Evolutionary conservation across 2,329 filamentous ascomycete genomes (phyloP), one percentile per base, ranked within the genome.

Genomic region (Nigrograna mackinnonii): DNA sequence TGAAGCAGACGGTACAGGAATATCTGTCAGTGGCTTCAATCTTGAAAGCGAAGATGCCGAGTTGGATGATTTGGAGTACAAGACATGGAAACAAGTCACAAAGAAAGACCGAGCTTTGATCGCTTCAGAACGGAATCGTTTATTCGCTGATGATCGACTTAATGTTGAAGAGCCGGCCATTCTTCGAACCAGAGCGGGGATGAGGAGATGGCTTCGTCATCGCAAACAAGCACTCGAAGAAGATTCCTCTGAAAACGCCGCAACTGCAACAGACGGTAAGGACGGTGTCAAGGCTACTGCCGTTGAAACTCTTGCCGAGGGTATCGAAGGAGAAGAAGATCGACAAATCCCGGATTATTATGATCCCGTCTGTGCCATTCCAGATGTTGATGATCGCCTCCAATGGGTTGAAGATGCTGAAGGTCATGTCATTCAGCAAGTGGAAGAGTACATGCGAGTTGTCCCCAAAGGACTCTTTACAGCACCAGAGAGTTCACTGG

Each of bases 31-130:
- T 52, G 84, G 83, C 17, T 78, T 87, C 64, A 76, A 79, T 0
- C 63, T 87, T 16, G 82, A 85, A 38, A 80, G 83, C 1, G 87
- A 95, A 55, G 89, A 95, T 54, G 79, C 82, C 11, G 90, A 90
- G 54, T 84, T 95, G 55, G 91, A 97, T 56, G 91, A 97, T 44
- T 73, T 80, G 2, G 92, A 96, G 63, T 96, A 94, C 72, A 95
- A 95, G 66, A 88, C 94, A 24, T 99, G 95, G 94, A 99, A 97
- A 73, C 92, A 97, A 69, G 90, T 96, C 30, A 99, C 94, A 2
- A 97, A 97, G 72, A 96, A 94, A 65, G 91, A 96, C 60, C 85
- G 94, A 49, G 94, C 94, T 4, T 75, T 87, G 18, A 83, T 92
- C 39, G 87, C 94, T 45, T 90, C 91, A 50, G 89, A 96, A 64